Evolutionary conservation across 805 yeast genomes (phyloP).

Genomic region (Ogataea salicorniae): DNA sequence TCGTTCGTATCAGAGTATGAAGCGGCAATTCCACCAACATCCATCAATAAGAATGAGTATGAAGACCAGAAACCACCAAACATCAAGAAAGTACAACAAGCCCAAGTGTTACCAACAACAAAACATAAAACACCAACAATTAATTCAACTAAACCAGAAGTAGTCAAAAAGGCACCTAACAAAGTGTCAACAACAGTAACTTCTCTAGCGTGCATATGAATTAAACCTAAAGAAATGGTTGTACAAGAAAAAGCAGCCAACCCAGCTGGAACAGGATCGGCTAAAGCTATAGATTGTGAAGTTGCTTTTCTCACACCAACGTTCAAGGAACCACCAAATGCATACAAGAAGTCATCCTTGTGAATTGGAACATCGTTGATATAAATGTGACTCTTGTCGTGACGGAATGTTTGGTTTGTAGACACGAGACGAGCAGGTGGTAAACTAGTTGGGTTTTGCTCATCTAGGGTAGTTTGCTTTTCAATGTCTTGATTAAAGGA

Average conservation of each 20-base stretch:
- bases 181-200: slow-evolving; percentile 38
- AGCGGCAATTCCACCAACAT: slow-evolving; percentile 37
- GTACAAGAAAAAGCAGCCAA: slow-evolving; percentile 43
- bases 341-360: slow-evolving; percentile 52
- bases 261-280: slow-evolving; percentile 52
- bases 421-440: slow-evolving; percentile 5
- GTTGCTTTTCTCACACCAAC: slow-evolving; percentile 34
- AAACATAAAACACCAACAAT: slow-evolving; percentile 50
- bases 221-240: slow-evolving; percentile 44
- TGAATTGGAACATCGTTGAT: slow-evolving; percentile 40
- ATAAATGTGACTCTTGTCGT: slow-evolving; percentile 37
- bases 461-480: slow-evolving; percentile 19
- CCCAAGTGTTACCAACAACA: slow-evolving; percentile 50
- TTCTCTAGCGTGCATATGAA: slow-evolving; percentile 42
- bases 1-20: slow-evolving; percentile 35
- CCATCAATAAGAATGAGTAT: slow-evolving; percentile 41
- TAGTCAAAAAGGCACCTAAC: slow-evolving; percentile 42
- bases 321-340: slow-evolving; percentile 56
- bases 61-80: slow-evolving; percentile 55
- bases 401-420: slow-evolving; percentile 28
- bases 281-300: slow-evolving; percentile 23
- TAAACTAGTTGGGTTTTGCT: neutral
- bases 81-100: slow-evolving; percentile 45
- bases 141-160: slow-evolving; percentile 46
- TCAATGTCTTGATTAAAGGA: slow-evolving; percentile 25